A percentile compares a stretch with the other conserved stretches of the same genome.
Conservation (phyloP, 202 grass and related monocot genomes). For the Saccharum hybrid region DNA sequence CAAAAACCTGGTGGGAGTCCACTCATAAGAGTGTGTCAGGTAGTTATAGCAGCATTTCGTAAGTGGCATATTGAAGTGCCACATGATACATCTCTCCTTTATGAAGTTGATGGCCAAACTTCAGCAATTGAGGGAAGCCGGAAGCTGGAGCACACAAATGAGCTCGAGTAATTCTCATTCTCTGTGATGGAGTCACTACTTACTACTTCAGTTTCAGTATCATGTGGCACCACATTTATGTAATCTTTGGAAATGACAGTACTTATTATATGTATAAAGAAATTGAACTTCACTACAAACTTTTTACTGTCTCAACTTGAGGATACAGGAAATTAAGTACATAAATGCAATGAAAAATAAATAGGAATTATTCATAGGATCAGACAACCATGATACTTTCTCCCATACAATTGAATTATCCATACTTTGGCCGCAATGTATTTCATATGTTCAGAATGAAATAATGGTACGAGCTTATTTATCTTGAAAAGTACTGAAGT, state of each 20-base stretch:
- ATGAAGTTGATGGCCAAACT: constrained; percentile 59
- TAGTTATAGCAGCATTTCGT: constrained; percentile 65
- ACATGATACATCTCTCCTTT: constrained; percentile 61
- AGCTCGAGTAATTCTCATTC: constrained; percentile 54
- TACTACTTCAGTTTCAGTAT: constrained; percentile 2
- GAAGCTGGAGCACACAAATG: constrained; percentile 72
- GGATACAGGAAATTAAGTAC: background rate
- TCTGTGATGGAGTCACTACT: background rate
- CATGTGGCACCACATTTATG: background rate
- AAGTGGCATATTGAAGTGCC: constrained; percentile 59
- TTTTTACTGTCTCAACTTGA: constrained; percentile 14
- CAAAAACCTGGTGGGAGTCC: constrained; percentile 90
- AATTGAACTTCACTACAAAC: background rate
- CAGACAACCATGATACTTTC: background rate
- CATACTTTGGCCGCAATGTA: background rate
- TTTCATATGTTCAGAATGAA: background rate
- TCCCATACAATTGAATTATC: background rate
- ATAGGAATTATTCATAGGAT: background rate
- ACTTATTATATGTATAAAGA: constrained; percentile 3
- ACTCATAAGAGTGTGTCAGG: constrained; percentile 72
- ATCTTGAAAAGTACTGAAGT: background rate
- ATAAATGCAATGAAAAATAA: constrained; percentile 28
- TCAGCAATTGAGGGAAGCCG: constrained; percentile 79
- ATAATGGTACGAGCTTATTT: background rate
- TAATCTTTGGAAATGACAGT: background rate